Evolutionary conservation across 495 filamentous ascomycete genomes (phyloP).

Genomic region (Lasiosphaeria ovina): DNA sequence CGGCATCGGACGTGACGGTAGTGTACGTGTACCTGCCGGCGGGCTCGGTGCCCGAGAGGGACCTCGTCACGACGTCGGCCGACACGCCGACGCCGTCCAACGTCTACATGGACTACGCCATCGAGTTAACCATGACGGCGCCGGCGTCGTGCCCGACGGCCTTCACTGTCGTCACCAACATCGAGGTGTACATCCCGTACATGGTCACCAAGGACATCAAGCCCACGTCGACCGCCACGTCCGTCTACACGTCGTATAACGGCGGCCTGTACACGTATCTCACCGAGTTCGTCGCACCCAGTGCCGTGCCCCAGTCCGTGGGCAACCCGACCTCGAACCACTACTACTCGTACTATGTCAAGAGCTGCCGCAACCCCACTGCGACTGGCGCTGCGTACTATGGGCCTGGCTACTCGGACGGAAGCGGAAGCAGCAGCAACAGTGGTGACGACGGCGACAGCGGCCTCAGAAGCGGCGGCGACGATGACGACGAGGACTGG

Average conservation of each 20-base stretch:
- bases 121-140: constrained; percentile 39
- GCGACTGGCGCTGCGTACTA: constrained; percentile 3
- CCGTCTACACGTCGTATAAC: constrained; percentile 26
- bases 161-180: constrained; percentile 32
- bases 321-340: constrained; percentile 12
- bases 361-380: constrained; percentile 19
- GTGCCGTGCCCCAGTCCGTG: constrained; percentile 2
- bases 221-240: constrained; percentile 20
- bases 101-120: constrained; percentile 31
- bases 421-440: constrained; percentile 21
- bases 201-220: constrained; percentile 36
- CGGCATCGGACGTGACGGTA: constrained; percentile 28
- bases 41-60: constrained; percentile 20
- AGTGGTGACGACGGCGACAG: neutral
- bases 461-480: neutral
- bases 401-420: neutral
- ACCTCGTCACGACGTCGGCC: constrained; percentile 14
- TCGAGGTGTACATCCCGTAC: constrained; percentile 31
- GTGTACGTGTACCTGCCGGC: constrained; percentile 37
- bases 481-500: constrained; percentile 20
- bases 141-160: constrained; percentile 38
- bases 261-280: constrained; percentile 6
- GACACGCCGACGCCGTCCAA: neutral
- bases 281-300: constrained; percentile 11
- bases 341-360: constrained; percentile 19